Percentiles rank a stretch among this genome's conserved stretches.
phyloP scores from a whole-genome alignment of 495 filamentous ascomycete species.

The Penicillium goetzii region DNA sequence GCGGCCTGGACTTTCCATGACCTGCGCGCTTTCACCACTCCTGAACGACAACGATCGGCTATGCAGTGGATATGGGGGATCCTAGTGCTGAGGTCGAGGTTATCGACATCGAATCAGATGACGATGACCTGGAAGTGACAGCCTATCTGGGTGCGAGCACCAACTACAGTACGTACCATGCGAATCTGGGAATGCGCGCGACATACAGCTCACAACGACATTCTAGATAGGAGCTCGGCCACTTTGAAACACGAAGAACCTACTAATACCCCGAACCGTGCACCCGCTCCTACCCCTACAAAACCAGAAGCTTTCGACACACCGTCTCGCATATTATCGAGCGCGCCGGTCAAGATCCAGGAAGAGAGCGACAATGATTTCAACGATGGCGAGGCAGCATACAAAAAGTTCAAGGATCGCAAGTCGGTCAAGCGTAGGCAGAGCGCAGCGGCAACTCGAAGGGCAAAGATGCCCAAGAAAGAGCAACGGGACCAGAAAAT shows the following conservation, averaged over 20 bases:
- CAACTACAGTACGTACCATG: slow-evolving; percentile 21
- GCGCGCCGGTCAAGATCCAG: slow-evolving; percentile 25
- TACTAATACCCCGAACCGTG: neutral
- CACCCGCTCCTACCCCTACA: neutral
- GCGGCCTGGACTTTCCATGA: neutral
- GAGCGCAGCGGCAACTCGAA: slow-evolving; percentile 50
- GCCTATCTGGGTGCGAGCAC: slow-evolving; percentile 20
- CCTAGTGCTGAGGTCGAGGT: slow-evolving; percentile 23
- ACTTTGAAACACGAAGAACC: neutral
- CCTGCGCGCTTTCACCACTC: slow-evolving; percentile 6
- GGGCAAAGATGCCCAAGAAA: slow-evolving; percentile 43
- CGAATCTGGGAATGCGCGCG: slow-evolving; percentile 14
- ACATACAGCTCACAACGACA: slow-evolving; percentile 23
- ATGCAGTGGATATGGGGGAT: slow-evolving; percentile 25
- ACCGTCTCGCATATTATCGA: slow-evolving; percentile 22
- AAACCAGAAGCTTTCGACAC: slow-evolving; percentile 16
- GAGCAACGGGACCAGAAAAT: slow-evolving; percentile 28
- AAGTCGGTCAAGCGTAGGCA: slow-evolving; percentile 59
- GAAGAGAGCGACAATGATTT: slow-evolving; percentile 44
- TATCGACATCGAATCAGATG: slow-evolving; percentile 40
- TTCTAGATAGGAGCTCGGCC: slow-evolving; percentile 7
- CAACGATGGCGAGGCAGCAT: slow-evolving; percentile 56
- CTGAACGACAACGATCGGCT: slow-evolving; percentile 6
- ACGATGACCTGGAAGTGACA: slow-evolving; percentile 47
- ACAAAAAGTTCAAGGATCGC: slow-evolving; percentile 62